Conservation (phyloP, 192 early-diverging fungal species). For the Lobulomyces angularis region DNA sequence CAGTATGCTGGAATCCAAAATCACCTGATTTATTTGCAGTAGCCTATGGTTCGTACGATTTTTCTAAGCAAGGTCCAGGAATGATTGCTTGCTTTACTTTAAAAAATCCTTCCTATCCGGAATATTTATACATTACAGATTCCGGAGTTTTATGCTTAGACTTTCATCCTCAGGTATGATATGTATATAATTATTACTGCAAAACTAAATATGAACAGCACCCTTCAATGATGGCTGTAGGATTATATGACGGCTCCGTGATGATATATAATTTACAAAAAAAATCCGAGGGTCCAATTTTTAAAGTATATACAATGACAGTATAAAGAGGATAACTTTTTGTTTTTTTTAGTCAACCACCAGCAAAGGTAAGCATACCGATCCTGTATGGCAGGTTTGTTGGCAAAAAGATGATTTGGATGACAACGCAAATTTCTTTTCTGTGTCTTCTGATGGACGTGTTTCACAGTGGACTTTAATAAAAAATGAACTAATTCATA, state of each 20-base stretch:
- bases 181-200: neutral
- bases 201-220: conserved; percentile 15
- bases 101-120: conserved; percentile 49
- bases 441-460: conserved; percentile 44
- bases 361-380: conserved; percentile 40
- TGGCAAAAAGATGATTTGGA: conserved; percentile 59
- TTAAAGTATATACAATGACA: no score
- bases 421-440: conserved; percentile 50
- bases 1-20: conserved; percentile 40
- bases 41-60: conserved; percentile 51
- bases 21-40: conserved; percentile 44
- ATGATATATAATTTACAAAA: conserved; percentile 45
- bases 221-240: conserved; percentile 48
- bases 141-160: conserved; percentile 47
- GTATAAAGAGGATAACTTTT: no score
- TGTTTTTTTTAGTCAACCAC: no score
- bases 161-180: conserved; percentile 39
- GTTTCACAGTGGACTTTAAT: conserved; percentile 48
- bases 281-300: conserved; percentile 36
- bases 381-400: conserved; percentile 50
- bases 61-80: conserved; percentile 40
- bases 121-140: conserved; percentile 40
- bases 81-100: conserved; percentile 49
- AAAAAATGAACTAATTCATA: conserved; percentile 45
- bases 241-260: conserved; percentile 47